These are phyloP conservation scores for Pisolithus sp. DNA, from an alignment of 768 basidiomycete genomes.

Conservation along the genomic window DNA sequence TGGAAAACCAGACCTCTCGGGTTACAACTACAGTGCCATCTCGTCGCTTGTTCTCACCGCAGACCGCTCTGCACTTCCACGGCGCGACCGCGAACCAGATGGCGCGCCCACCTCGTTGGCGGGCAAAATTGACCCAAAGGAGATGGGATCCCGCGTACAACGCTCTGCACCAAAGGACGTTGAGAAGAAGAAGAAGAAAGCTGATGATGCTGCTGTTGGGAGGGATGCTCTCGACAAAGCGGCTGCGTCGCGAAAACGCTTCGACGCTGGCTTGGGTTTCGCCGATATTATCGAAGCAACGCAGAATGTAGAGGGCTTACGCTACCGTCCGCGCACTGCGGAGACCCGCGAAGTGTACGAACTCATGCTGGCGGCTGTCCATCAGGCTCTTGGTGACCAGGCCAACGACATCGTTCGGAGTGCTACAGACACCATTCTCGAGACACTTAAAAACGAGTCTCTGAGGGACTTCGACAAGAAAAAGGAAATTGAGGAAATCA, in stretches of 20 bases:
- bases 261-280: slow-evolving; percentile 69
- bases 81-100: slow-evolving; percentile 93
- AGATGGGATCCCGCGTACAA: slow-evolving; percentile 91
- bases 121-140: slow-evolving; percentile 80
- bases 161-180: slow-evolving; percentile 81
- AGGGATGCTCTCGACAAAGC: slow-evolving; percentile 44
- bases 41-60: slow-evolving; percentile 94
- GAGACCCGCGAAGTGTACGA: slow-evolving; percentile 96
- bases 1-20: slow-evolving; percentile 74
- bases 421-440: slow-evolving; percentile 89
- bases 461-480: slow-evolving; percentile 98
- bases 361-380: slow-evolving; percentile 78
- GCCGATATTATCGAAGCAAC: slow-evolving; percentile 93
- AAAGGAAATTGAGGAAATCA: slow-evolving; percentile 78
- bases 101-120: slow-evolving; percentile 91
- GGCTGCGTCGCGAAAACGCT: slow-evolving; percentile 44
- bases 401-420: slow-evolving; percentile 94
- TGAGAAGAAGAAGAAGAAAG: slow-evolving; percentile 92
- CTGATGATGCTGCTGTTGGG: slow-evolving; percentile 48
- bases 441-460: slow-evolving; percentile 80
- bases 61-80: slow-evolving; percentile 70
- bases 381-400: slow-evolving; percentile 84
- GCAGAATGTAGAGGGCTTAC: slow-evolving; percentile 85
- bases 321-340: slow-evolving; percentile 87
- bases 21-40: slow-evolving; percentile 95